Evolutionary conservation across 345 rosid species (phyloP), one percentile per base, ranked within the genome.

Genomic region (Noccaea caerulescens): DNA sequence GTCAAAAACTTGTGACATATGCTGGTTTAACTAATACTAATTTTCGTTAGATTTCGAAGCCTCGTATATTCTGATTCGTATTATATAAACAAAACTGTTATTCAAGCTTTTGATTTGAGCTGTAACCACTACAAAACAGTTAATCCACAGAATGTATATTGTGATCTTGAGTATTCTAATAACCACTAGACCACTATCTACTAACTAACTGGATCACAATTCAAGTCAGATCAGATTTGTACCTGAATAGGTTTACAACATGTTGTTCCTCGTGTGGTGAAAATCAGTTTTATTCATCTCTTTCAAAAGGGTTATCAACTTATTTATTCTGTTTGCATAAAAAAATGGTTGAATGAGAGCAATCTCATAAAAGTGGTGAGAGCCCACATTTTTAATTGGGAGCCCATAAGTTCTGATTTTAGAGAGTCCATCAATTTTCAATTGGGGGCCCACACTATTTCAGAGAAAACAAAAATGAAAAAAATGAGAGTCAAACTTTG

Each of bases 401-500:
- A 49, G 53, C 53, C 53, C 30, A 49, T 25, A 18, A 51, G 55
- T 50, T 41, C 13, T 10, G 13, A 41, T 41, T 41, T 3, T 12
- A 41, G 53, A 7, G 53, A 47, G 53, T 8, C 53, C 53, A 47
- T 10, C 52, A 47, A 46, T 18, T 47, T 47, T 46, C 30, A 46
- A 14, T 46, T 6, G 20, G 20, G 25, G 14, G 25, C 52, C 52
- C 5, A 7, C 25, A 3, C 1, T 49, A 9, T 39, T 9, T 10
- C 43, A 39, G 12, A 39, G 43, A 39, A 7, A 9, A 8, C 38
- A 12, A 53, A 59, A 27, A 27, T 25, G 27, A 25, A 25, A 25
- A 25, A 16, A 16, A 16, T 25, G 27, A 3, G 27, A 25, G 27
- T 25, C 1, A 27, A 27, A 27, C 30, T 27, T 27, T 0, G 30